Base-by-base conservation (phyloP, 2,329 filamentous ascomycete genomes). In the Coniella vitis region DNA sequence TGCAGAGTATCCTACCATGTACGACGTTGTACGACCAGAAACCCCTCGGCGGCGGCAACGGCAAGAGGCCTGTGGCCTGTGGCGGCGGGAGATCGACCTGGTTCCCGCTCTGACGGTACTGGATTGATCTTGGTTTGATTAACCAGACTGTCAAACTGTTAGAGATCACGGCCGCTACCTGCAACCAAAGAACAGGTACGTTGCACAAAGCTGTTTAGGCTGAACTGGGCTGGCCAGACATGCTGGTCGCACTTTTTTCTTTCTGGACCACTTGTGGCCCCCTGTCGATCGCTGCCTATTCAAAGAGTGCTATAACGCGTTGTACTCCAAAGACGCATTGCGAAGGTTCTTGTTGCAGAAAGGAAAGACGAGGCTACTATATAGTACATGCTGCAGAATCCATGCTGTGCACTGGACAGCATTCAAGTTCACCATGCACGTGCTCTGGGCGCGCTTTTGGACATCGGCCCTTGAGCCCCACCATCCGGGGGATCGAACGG, bases 21-120 rank as follows among this genome's bases (percentile, higher is more conserved):
- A n/a, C 17, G 14, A 25, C n/a, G 38, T 17, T 19, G n/a, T n/a
- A n/a, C n/a, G n/a, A n/a, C n/a, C n/a, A n/a, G n/a, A n/a, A n/a
- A 16, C 20, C 21, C 38, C 38, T 21, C 20, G 25, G n/a, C 22
- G 22, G 38, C 38, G n/a, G 22, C 38, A 17, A 12, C 25, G 25
- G 25, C 5, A 16, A 40, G 21, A 42, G 13, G 39, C 16, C 16
- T 34, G 17, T 16, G 13, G 39, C 16, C 16, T 34, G 17, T 16
- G 32, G 40, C 12, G 40, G n/a, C 41, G 20, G 41, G 17, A 36
- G 41, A 44, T 44, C 41, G 41, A 44, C 41, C 25, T 29, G 10
- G 25, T 29, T 5, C n/a, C 25, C 25, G 25, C 25, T 10, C 25
- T 29, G 25, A 29, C 25, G 25, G 25, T 29, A 29, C 25, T 29